These are phyloP conservation scores for Paecilomyces fulvus DNA, from an alignment of 2,329 filamentous ascomycete species.

Conservation along the genomic window DNA sequence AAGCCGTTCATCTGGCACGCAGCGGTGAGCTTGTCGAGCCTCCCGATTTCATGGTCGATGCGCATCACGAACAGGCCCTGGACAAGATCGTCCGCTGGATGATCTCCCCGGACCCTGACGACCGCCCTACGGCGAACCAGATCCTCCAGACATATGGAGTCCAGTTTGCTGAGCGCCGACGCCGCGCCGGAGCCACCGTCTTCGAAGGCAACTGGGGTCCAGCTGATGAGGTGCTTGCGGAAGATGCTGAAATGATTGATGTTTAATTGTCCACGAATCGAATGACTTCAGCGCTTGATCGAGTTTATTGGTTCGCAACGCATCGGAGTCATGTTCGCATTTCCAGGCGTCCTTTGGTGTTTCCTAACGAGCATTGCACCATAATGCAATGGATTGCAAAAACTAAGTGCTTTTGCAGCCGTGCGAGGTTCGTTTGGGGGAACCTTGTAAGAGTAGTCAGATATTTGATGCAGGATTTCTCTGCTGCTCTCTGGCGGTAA, in stretches of 20 bases:
- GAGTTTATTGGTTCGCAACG: not conserved
- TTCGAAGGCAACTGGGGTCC: slow-evolving; percentile 96
- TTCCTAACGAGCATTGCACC: not conserved
- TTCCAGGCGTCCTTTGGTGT: not conserved
- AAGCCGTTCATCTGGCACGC: slow-evolving; percentile 25
- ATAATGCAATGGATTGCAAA: not conserved
- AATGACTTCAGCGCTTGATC: not conserved
- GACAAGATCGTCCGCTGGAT: slow-evolving; percentile 82
- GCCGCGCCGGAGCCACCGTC: slow-evolving; percentile 82
- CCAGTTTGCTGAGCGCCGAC: slow-evolving; percentile 67
- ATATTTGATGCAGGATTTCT: not conserved
- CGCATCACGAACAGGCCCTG: slow-evolving; percentile 62
- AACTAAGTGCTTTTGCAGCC: not conserved
- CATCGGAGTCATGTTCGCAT: not conserved
- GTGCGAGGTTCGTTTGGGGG: not conserved
- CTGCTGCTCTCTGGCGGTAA: not conserved
- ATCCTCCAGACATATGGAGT: slow-evolving; percentile 66
- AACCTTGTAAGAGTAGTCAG: not conserved
- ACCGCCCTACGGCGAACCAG: slow-evolving; percentile 66
- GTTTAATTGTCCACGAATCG: slow-evolving; percentile 27
- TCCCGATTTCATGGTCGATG: slow-evolving; percentile 82
- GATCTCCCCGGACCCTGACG: slow-evolving; percentile 65
- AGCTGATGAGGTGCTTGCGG: slow-evolving; percentile 51
- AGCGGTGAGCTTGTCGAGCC: slow-evolving; percentile 57
- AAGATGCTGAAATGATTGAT: slow-evolving; percentile 58